A percentile compares a stretch with the other conserved stretches of the same genome.
phyloP scores from a whole-genome alignment of 2,329 filamentous ascomycete genomes.

The Scytalidium sp. region DNA sequence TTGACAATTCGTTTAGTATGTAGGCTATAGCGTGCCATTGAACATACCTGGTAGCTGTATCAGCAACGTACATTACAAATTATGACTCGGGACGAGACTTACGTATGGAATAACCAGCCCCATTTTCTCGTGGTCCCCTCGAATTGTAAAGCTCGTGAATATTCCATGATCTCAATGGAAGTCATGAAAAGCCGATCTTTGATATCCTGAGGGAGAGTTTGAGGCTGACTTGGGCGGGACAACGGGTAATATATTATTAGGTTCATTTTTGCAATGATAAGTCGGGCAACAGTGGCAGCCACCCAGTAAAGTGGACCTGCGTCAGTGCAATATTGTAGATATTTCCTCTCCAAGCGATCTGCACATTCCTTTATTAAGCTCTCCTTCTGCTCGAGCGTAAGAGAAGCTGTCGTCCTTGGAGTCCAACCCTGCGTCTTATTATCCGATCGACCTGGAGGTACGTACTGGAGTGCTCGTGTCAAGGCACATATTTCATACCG shows the following conservation, averaged over 20 bases:
- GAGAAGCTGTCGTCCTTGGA: slow-evolving; percentile 4
- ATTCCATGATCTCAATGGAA: slow-evolving; percentile 38
- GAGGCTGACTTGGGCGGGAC: slow-evolving; percentile 21
- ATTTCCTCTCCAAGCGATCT: slow-evolving; percentile 25
- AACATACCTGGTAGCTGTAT: slow-evolving; percentile 24
- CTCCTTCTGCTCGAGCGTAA: slow-evolving; percentile 28
- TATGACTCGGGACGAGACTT: not conserved
- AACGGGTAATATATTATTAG: slow-evolving; percentile 34
- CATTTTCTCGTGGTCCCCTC: slow-evolving; percentile 35
- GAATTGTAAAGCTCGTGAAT: slow-evolving; percentile 33
- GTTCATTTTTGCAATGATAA: slow-evolving; percentile 36
- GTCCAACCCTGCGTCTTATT: not conserved
- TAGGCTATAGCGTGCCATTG: slow-evolving; percentile 45
- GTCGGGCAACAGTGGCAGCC: slow-evolving; percentile 37
- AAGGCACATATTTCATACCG: slow-evolving; percentile 30
- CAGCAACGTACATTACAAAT: slow-evolving; percentile 23
- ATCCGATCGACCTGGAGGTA: slow-evolving; percentile 12
- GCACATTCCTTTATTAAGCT: slow-evolving; percentile 25
- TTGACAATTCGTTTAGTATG: slow-evolving; percentile 35
- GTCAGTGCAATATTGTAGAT: slow-evolving; percentile 32
- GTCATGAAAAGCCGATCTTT: slow-evolving; percentile 33
- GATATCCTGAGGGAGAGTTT: slow-evolving; percentile 29
- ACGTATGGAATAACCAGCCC: slow-evolving; percentile 35
- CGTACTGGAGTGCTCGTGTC: slow-evolving; percentile 19
- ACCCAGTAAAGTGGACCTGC: slow-evolving; percentile 48